These are phyloP conservation scores for Arthonia radiata DNA, from an alignment of 495 filamentous ascomycete genomes.

Conservation along the genomic window DNA sequence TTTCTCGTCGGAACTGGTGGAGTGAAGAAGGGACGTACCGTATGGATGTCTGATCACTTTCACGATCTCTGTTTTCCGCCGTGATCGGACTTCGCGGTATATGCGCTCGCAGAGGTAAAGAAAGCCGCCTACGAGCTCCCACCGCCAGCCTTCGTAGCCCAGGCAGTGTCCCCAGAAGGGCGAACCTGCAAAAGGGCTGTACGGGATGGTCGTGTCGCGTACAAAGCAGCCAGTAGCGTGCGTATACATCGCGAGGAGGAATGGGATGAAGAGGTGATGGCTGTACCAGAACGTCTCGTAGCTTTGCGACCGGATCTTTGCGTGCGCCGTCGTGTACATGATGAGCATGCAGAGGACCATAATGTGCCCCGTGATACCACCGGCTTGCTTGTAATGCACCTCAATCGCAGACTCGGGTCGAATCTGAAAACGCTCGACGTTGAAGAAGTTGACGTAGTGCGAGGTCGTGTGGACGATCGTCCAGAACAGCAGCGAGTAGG, in stretches of 20 bases:
- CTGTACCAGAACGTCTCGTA: constrained; percentile 99
- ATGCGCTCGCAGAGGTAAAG: constrained; percentile 74
- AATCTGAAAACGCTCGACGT: constrained; percentile 69
- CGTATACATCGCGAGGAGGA: constrained; percentile 80
- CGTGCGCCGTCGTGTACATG: constrained; percentile 92
- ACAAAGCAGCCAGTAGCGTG: constrained; percentile 90
- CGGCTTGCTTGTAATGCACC: constrained; percentile 75
- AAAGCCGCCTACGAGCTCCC: constrained; percentile 73
- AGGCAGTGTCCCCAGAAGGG: constrained; percentile 82
- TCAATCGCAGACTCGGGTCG: constrained; percentile 61
- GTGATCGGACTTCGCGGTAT: constrained; percentile 69
- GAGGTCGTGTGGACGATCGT: constrained; percentile 47
- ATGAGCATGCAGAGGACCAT: constrained; percentile 98
- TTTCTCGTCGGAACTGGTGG: no score
- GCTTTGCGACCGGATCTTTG: constrained; percentile 81
- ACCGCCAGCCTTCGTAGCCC: constrained; percentile 91
- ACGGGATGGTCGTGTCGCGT: constrained; percentile 32
- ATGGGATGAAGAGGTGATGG: constrained; percentile 92
- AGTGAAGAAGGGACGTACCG: constrained; percentile 33
- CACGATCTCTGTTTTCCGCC: constrained; percentile 65
- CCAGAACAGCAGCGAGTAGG: constrained; percentile 69
- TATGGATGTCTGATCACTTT: constrained; percentile 96
- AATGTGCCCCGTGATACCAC: constrained; percentile 86
- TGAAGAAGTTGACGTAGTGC: constrained; percentile 86
- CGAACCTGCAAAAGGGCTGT: constrained; percentile 61